Evolutionary conservation across 2,329 filamentous ascomycete genomes (phyloP), one percentile per base, ranked within the genome.

Genomic region (Celoporthe dispersa): DNA sequence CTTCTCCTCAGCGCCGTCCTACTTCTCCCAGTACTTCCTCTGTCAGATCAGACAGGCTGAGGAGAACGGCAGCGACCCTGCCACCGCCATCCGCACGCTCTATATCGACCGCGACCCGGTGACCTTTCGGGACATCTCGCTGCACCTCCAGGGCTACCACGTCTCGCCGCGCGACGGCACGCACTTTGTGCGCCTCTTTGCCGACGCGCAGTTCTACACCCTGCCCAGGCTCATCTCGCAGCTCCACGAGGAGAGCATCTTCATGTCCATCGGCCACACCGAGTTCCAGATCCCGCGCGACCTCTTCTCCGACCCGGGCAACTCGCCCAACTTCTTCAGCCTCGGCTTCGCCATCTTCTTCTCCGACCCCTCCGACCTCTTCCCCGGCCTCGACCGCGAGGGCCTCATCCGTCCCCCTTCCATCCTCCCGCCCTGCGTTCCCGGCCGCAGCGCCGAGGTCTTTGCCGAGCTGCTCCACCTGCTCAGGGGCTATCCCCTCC

Each of bases 311-410:
- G 87, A 88, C 48, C 93, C 94, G 0, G 95, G 94, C 35, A 94
- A 98, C 81, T 91, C 90, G n/a, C 94, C 94, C 16, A 98, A 98
- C 80, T 98, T 94, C 85, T 98, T 98, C 84, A 92, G 94, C 0
- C 87, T 98, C 3, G 94, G 94, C 70, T 97, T 97, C 77, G 91
- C 90, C 51, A 88, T 93, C 75, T 97, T 97, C 85, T 97, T 97
- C 82, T 91, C 90, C 22, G 90, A 89, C 2, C 92, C 92, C 0
- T 33, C 57, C 19, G 91, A 97, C 75, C 87, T 94, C 7, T 98
- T 97, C 75, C 95, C 95, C 0, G 95, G 94, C 1, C 87, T 98
- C 0, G 90, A 94, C 70, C 89, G 93, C 66, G 88, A 90, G 71
- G 89, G 90, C 19, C 87, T 98, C 28, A 88, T 98, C 57, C 91